Base-by-base conservation (phyloP, 352 stramenopile genomes). In the Halophytophthora polymorphica region DNA sequence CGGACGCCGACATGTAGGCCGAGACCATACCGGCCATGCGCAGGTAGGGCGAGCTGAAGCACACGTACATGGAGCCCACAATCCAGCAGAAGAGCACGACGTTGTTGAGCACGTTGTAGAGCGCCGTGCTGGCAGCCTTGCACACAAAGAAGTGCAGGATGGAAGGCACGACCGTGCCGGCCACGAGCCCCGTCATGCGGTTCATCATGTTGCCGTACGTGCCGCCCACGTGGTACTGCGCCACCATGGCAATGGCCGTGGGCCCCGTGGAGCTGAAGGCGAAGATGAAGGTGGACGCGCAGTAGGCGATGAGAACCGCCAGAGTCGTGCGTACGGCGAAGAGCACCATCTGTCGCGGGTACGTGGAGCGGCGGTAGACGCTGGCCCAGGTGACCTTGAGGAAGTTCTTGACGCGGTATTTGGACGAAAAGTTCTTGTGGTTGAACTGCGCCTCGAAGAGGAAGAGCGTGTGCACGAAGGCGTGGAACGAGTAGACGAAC, bases 401-500 rank as follows among this genome's bases (percentile, higher is more conserved):
- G 36, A 88, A 88, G 15, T 69, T 73, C 17, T 34, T 31, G 25
- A 86, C 56, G 3, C 82, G 82, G 31, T 83, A 72, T 4, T 56
- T 56, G 12, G 66, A 51, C 3, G 63, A 75, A 35, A 87, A 87
- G 25, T 87, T 88, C 47, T 90, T 93, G 21, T 69, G 38, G 45
- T 93, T 90, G 48, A 86, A 87, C 22, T 70, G 55, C 8, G 61
- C 60, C 49, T 88, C 71, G 31, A 93, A 93, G 48, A 86, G 64
- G 33, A 81, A 57, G 18, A 90, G 41, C 33, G 73, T 86, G 23
- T 77, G 63, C 46, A 74, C 73, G 18, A 90, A 77, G 3, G 80
- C 73, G 49, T 90, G 73, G 53, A 90, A 80, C 21, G 83, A 90
- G 51, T 86, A 93, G 17, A 90, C 67, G 39, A 93, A 93, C 11